Evolutionary conservation across 257 asterid genomes (phyloP).

Genomic region (Catharanthus roseus): DNA sequence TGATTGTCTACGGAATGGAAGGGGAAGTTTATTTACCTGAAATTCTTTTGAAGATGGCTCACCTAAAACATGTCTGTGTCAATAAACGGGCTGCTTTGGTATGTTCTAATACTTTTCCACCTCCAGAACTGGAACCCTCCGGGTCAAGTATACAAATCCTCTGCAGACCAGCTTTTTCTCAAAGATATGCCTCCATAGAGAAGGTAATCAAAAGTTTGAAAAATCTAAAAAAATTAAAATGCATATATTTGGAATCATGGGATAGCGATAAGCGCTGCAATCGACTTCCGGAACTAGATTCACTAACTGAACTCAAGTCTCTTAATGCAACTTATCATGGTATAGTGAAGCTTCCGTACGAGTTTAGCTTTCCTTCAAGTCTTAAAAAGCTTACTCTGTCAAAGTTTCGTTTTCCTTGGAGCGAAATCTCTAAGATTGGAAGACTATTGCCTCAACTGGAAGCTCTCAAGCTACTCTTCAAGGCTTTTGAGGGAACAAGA

Average conservation of each 20-base stretch:
- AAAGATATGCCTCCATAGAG: background rate
- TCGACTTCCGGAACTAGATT: background rate
- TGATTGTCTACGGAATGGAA: background rate
- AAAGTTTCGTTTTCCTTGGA: background rate
- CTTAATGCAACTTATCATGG: background rate
- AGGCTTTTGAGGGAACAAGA: background rate
- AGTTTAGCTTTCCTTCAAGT: background rate
- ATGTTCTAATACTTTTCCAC: background rate
- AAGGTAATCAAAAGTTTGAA: background rate
- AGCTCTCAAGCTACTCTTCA: slow-evolving; percentile 2
- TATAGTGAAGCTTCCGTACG: background rate
- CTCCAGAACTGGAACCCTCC: too few species aligned
- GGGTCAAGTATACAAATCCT: background rate
- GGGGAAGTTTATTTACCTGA: background rate
- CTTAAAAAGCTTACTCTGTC: slow-evolving; percentile 3
- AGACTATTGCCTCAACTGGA: background rate
- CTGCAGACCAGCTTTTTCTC: background rate
- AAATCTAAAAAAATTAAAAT: background rate
- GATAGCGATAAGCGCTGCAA: background rate
- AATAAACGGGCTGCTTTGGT: background rate
- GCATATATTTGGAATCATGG: background rate
- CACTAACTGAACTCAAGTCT: background rate
- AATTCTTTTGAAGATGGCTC: background rate
- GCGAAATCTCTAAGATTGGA: background rate
- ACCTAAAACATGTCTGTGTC: background rate